Evolutionary conservation across 208 protist species (phyloP), one percentile per base, ranked within the genome.

Genomic region (Crithidia fasciculata): DNA sequence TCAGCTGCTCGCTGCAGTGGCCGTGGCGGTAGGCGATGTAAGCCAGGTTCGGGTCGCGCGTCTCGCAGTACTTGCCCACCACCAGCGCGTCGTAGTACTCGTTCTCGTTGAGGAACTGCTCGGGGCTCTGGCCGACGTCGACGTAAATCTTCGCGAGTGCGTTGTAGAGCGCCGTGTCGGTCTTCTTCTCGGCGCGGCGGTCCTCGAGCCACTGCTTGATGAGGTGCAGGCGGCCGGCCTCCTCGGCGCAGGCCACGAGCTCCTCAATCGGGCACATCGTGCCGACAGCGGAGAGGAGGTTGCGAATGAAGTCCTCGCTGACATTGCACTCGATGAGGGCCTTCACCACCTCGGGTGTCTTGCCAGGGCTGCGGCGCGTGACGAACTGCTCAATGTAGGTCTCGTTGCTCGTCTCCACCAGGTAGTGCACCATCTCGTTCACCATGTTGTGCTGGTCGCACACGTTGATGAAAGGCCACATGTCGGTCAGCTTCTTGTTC

Each of bases 81-180:
- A 97, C 90, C 47, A 82, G 44, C 61, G 84, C 75, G 83, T 99
- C 98, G 84, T 99, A 99, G 85, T 98, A 99, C 57, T 94, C 88
- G 86, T 99, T 99, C 66, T 95, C 83, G 15, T 76, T 60, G 8
- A 99, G 92, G 88, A 99, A 99, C 45, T 97, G 72, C 81, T 99
- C 98, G 45, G 98, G 85, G 66, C 89, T 95, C 63, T 98, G 91
- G 80, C 98, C 98, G 56, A 88, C 88, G 81, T 99, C 98, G n/a
- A 99, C 97, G 89, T 99, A 99, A 69, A 99, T 98, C 92, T 99
- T 99, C 36, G 98, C 99, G 4, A 99, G 84, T 4, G 99, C 99
- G 76, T 99, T 99, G 93, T 99, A 98, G 8, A 99, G 87, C 44
- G 94, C 90, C 3, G 88, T 62, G 67, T 99, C 99, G 71, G 95